Evolutionary conservation across 2,329 filamentous ascomycete species (phyloP).

Genomic region (Pseudogymnoascus destructans): DNA sequence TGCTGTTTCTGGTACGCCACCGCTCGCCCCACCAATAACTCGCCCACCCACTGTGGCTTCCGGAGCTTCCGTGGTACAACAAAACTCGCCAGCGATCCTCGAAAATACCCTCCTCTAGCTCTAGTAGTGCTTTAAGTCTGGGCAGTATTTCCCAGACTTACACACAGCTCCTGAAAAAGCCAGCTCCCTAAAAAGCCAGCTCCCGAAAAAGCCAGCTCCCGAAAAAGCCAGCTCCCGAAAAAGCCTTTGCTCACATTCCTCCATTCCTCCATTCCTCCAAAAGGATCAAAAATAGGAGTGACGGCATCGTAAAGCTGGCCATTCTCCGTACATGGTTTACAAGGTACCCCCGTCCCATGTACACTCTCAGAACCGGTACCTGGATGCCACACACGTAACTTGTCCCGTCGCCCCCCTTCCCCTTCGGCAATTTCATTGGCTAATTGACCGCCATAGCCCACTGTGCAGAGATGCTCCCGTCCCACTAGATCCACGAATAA

Average conservation of each 20-base stretch:
- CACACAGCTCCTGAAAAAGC: no score
- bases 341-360: neutral
- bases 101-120: neutral
- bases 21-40: neutral
- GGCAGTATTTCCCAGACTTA: no score
- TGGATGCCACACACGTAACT: neutral
- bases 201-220: no score
- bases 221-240: no score
- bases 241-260: no score
- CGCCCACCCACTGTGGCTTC: neutral
- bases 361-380: neutral
- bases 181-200: no score
- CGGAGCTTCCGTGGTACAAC: slow-evolving; percentile 5
- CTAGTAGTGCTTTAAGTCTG: neutral
- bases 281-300: neutral
- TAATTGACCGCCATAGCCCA: neutral
- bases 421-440: neutral
- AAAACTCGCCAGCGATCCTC: neutral
- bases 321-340: neutral
- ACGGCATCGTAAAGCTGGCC: slow-evolving; percentile 3
- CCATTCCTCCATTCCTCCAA: no score
- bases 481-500: neutral
- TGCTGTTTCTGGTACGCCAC: neutral
- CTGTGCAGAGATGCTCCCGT: neutral
- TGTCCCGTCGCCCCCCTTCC: neutral